Evolutionary conservation across 106 monocot genomes (phyloP).

Genomic region (Dioscorea zingiberensis): DNA sequence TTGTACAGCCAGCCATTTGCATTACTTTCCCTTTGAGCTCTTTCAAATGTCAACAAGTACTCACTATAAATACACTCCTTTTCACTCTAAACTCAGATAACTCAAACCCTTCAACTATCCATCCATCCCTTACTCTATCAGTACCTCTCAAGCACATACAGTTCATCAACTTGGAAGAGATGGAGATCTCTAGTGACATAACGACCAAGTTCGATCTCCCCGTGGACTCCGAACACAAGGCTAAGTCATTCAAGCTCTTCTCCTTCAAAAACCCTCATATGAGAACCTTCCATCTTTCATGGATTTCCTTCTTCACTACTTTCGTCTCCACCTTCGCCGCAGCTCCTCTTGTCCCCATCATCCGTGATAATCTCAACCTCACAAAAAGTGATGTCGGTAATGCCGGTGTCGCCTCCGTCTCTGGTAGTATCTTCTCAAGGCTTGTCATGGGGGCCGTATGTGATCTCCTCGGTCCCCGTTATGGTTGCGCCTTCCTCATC

Average conservation of each 20-base stretch:
- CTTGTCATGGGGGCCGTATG: constrained; percentile 28
- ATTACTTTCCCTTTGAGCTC: too few species aligned
- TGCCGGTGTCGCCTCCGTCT: constrained; percentile 42
- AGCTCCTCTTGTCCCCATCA: constrained; percentile 73
- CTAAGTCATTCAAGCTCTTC: constrained; percentile 38
- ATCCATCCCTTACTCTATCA: too few species aligned
- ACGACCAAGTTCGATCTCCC: constrained; percentile 45
- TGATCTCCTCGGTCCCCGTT: constrained; percentile 24
- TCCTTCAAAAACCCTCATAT: constrained; percentile 48
- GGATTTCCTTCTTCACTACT: constrained; percentile 34
- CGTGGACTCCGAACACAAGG: constrained; percentile 79
- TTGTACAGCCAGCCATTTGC: too few species aligned
- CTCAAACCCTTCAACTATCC: too few species aligned
- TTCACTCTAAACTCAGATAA: too few species aligned
- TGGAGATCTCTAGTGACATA: neutral
- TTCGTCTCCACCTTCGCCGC: constrained; percentile 71
- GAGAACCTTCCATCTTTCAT: constrained; percentile 38
- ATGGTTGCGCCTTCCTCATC: constrained; percentile 54
- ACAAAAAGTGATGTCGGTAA: constrained; percentile 62
- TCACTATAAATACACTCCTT: too few species aligned
- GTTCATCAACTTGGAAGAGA: too few species aligned
- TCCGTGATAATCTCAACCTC: constrained; percentile 73
- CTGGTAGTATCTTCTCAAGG: constrained; percentile 29
- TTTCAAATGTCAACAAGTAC: too few species aligned
- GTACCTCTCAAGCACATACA: too few species aligned